Conservation (phyloP, 306 rosid species). For the Comarum palustre region DNA sequence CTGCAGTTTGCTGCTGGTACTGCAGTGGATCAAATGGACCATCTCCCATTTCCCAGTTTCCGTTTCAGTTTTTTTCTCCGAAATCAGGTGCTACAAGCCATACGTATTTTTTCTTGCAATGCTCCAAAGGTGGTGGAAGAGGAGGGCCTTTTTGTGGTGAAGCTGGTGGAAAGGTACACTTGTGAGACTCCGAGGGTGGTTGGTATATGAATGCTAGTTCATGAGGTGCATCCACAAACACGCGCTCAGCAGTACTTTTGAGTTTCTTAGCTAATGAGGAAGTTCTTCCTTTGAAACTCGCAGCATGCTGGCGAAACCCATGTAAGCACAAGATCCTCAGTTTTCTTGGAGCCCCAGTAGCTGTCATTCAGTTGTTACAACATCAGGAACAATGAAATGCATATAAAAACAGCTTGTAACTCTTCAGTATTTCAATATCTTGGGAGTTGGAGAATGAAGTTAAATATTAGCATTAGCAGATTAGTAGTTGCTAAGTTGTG, state of each 20-base stretch:
- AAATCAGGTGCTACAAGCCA: slow-evolving; percentile 65
- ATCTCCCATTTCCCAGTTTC: slow-evolving; percentile 57
- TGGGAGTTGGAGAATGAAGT: not conserved
- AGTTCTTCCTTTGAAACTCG: slow-evolving; percentile 83
- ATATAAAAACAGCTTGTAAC: too few species aligned
- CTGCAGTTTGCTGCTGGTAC: slow-evolving; percentile 70
- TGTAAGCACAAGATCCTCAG: slow-evolving; percentile 83
- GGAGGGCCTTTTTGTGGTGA: slow-evolving; percentile 36
- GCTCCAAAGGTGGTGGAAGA: slow-evolving; percentile 53
- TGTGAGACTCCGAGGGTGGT: slow-evolving; percentile 28
- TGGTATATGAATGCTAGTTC: slow-evolving; percentile 81
- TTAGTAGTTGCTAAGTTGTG: not conserved
- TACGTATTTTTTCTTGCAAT: slow-evolving; percentile 70
- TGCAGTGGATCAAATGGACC: slow-evolving; percentile 77
- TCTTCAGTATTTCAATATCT: not conserved
- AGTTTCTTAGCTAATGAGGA: slow-evolving; percentile 81
- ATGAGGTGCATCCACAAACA: slow-evolving; percentile 79
- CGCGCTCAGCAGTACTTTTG: slow-evolving; percentile 60
- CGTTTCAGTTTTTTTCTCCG: slow-evolving; percentile 25
- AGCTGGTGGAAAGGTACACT: slow-evolving; percentile 27
- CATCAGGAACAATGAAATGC: slow-evolving; percentile 19
- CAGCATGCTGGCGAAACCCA: slow-evolving; percentile 90
- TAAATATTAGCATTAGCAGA: not conserved
- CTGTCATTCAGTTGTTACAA: slow-evolving; percentile 41
- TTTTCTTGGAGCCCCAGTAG: slow-evolving; percentile 47